Percentiles rank a stretch among this genome's conserved stretches.
Conservation (phyloP, 108 stramenopile species). For the Nannochloropsis gaditana region DNA sequence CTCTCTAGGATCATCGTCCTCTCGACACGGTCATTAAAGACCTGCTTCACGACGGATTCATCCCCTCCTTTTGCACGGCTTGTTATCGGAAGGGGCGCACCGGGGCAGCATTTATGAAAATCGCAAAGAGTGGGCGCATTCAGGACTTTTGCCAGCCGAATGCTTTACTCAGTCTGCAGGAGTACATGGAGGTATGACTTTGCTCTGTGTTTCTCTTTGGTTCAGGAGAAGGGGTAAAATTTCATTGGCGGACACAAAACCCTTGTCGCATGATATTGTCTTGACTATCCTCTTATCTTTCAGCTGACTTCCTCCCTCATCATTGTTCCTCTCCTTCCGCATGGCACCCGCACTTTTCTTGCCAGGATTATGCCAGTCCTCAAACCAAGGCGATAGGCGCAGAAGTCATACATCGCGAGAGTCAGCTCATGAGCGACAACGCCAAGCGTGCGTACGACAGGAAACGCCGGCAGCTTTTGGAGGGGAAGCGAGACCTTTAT, state of each 20-base stretch:
- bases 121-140: neutral
- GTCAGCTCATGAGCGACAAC: neutral
- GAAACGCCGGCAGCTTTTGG: neutral
- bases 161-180: neutral
- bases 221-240: too few species aligned
- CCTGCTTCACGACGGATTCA: neutral
- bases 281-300: neutral
- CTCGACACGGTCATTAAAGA: neutral
- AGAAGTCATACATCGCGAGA: neutral
- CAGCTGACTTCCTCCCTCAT: neutral
- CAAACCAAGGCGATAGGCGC: neutral
- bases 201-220: neutral
- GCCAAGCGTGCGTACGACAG: slow-evolving; percentile 4
- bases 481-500: neutral
- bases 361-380: neutral
- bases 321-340: neutral
- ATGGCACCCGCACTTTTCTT: neutral
- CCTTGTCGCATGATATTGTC: too few species aligned
- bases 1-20: neutral
- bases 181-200: neutral
- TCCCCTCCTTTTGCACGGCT: slow-evolving; percentile 14
- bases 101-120: neutral
- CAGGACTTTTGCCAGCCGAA: slow-evolving; percentile 10
- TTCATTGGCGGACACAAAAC: too few species aligned
- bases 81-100: slow-evolving; percentile 12